Percentiles rank a stretch among this genome's conserved stretches.
phyloP scores from a whole-genome alignment of 2,329 filamentous ascomycete species.

The Claviceps citrina region DNA sequence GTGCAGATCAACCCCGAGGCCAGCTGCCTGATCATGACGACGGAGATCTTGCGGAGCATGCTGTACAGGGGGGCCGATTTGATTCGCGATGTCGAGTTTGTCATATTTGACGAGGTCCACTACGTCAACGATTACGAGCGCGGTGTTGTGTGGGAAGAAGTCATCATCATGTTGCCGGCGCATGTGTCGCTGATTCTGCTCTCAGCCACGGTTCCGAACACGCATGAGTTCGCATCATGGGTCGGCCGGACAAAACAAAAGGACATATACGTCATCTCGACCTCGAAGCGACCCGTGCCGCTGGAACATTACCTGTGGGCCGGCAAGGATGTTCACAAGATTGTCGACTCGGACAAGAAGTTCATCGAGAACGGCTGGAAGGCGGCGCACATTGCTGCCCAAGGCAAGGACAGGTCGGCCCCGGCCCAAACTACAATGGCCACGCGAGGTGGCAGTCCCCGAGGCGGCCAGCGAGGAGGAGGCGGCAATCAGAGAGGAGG shows the following conservation, averaged over 20 bases:
- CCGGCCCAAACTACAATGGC: constrained; percentile 19
- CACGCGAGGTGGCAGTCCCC: constrained; percentile 23
- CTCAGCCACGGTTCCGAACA: constrained; percentile 94
- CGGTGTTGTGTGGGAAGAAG: constrained; percentile 97
- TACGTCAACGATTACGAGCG: constrained; percentile 94
- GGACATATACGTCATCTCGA: constrained; percentile 97
- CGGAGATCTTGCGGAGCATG: constrained; percentile 95
- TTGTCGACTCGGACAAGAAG: constrained; percentile 81
- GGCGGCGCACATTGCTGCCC: constrained; percentile 68
- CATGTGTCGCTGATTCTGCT: constrained; percentile 91
- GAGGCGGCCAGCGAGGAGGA: constrained; percentile 22
- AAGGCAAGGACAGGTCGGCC: constrained; percentile 65
- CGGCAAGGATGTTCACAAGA: constrained; percentile 81
- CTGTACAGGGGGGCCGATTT: constrained; percentile 90
- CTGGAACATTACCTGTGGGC: constrained; percentile 96
- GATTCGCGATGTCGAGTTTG: constrained; percentile 93
- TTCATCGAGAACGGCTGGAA: constrained; percentile 94
- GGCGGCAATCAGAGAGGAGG: constrained; percentile 30
- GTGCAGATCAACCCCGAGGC: constrained; percentile 96
- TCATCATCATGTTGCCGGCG: constrained; percentile 97
- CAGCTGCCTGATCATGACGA: constrained; percentile 98
- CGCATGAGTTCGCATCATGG: constrained; percentile 95
- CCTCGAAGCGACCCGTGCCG: constrained; percentile 84
- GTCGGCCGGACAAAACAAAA: constrained; percentile 96
- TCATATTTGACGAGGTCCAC: constrained; percentile 97